These are phyloP conservation scores for Erodium texanum DNA, from an alignment of 441 rosid species.

Conservation along the genomic window DNA sequence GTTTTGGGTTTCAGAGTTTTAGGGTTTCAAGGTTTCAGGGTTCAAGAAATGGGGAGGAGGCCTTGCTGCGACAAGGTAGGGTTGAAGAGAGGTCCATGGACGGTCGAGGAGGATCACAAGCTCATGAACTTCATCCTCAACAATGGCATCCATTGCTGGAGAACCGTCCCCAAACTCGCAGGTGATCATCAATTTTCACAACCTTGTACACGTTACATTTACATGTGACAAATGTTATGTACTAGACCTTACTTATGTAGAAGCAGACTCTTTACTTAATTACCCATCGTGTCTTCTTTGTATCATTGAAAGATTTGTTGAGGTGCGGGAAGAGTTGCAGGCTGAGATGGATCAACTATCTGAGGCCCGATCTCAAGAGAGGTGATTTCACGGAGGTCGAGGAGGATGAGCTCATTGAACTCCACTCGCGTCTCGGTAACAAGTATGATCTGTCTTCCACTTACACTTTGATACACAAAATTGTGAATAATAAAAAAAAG, in stretches of 20 bases:
- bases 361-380: constrained; percentile 66
- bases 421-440: constrained; percentile 72
- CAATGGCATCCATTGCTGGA: constrained; percentile 93
- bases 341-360: constrained; percentile 67
- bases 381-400: constrained; percentile 67
- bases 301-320: constrained; percentile 46
- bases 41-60: constrained; percentile 72
- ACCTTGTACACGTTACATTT: too few relatives aligned
- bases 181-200: constrained; percentile 39
- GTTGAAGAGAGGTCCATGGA: constrained; percentile 90
- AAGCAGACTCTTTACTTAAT: too few relatives aligned
- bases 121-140: constrained; percentile 68
- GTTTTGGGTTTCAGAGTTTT: neutral
- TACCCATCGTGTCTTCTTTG: too few relatives aligned
- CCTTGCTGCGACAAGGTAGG: constrained; percentile 95
- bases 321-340: constrained; percentile 93
- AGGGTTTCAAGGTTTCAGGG: too few relatives aligned
- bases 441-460: constrained; percentile 31
- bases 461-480: too few relatives aligned
- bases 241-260: too few relatives aligned
- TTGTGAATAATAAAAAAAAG: too few relatives aligned
- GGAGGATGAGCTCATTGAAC: constrained; percentile 65
- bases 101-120: constrained; percentile 83
- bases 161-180: constrained; percentile 81
- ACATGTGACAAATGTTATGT: neutral